phyloP scores from a whole-genome alignment of 2,329 filamentous ascomycete species.

The Colletotrichum sp. region DNA sequence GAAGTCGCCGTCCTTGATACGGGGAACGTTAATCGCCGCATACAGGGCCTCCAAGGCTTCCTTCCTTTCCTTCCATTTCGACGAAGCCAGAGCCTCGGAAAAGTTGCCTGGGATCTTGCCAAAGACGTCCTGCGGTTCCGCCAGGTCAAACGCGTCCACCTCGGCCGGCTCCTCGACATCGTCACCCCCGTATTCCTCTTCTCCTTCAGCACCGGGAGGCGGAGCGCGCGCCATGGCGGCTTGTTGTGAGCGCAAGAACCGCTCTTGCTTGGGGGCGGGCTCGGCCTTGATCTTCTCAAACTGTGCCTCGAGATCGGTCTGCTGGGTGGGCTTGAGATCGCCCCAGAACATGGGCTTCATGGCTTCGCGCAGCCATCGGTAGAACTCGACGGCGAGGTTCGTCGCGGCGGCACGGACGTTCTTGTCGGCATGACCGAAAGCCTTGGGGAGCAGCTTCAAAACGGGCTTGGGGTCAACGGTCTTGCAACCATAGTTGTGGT shows the following conservation, averaged over 20 bases:
- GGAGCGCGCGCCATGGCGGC: slow-evolving; percentile 77
- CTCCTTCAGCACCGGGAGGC: slow-evolving; percentile 61
- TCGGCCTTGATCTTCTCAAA: slow-evolving; percentile 95
- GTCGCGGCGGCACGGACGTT: slow-evolving; percentile 95
- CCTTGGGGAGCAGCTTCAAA: slow-evolving; percentile 86
- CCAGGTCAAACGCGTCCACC: slow-evolving; percentile 80
- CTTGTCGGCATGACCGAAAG: slow-evolving; percentile 96
- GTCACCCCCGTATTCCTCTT: slow-evolving; percentile 61
- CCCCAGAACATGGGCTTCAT: slow-evolving; percentile 99
- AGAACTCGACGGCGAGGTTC: slow-evolving; percentile 89
- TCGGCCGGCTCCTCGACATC: slow-evolving; percentile 69
- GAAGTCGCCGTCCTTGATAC: slow-evolving; percentile 91
- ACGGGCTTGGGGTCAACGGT: slow-evolving; percentile 91
- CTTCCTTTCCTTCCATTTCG: slow-evolving; percentile 99
- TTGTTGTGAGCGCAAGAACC: slow-evolving; percentile 88
- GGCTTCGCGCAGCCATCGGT: slow-evolving; percentile 94
- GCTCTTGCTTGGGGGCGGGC: slow-evolving; percentile 84
- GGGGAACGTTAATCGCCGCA: slow-evolving; percentile 78
- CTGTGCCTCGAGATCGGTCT: slow-evolving; percentile 89
- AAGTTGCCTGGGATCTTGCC: slow-evolving; percentile 84
- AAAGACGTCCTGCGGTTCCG: slow-evolving; percentile 86
- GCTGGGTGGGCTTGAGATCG: slow-evolving; percentile 93
- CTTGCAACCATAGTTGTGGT: slow-evolving; percentile 94
- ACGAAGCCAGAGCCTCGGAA: slow-evolving; percentile 80
- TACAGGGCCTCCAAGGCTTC: slow-evolving; percentile 87